A percentile compares a stretch with the other conserved stretches of the same genome.
phyloP scores from a whole-genome alignment of 148 eudicot species.

The Agrostemma githago region DNA sequence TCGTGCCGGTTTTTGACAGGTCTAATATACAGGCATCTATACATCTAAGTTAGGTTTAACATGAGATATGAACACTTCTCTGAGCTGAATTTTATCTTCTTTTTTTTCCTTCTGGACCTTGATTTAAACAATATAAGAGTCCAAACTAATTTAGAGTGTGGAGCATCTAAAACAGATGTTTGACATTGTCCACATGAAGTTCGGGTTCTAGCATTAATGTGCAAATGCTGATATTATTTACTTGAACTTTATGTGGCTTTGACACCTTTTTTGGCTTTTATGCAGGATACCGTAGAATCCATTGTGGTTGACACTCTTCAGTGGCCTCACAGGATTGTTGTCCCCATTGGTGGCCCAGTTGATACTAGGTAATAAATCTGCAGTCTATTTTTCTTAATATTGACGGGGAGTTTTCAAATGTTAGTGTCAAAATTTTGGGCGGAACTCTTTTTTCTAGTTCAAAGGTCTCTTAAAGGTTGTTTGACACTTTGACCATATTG shows the following conservation, averaged over 20 bases:
- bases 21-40: too few species aligned
- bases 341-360: conserved; percentile 90
- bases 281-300: conserved; percentile 77
- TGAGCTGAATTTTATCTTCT: neutral
- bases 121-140: neutral
- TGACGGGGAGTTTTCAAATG: neutral
- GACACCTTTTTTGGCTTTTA: conserved; percentile 17
- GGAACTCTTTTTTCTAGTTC: neutral
- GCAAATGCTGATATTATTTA: neutral
- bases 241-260: neutral
- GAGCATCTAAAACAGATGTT: neutral
- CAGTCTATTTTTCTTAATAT: neutral
- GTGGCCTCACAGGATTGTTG: conserved; percentile 99
- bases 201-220: neutral
- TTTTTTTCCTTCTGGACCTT: neutral
- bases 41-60: neutral
- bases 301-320: conserved; percentile 82
- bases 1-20: too few species aligned
- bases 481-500: neutral
- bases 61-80: neutral
- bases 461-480: neutral
- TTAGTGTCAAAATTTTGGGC: neutral
- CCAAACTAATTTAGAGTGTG: neutral
- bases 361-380: conserved; percentile 53
- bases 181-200: neutral